Evolutionary conservation across 371 early-diverging fungal species (phyloP), one percentile per base, ranked within the genome.

Genomic region (Rhizopus arrhizus): DNA sequence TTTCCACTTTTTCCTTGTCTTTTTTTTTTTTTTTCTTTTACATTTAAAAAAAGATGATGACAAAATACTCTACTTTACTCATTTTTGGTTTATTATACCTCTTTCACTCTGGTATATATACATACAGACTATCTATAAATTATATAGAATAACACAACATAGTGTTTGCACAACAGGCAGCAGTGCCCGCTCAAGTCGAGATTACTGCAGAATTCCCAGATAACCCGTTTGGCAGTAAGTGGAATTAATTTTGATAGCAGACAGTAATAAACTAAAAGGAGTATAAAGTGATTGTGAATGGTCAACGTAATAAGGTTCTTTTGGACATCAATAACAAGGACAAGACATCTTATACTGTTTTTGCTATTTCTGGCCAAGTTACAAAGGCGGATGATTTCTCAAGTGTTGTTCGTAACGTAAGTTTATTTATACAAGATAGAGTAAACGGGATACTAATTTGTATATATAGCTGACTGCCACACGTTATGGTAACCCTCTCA

Each of bases 221-320:
- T 50, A 76, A 77, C 41, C 80, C 80, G 4, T 73, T 80, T 59
- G 77, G 77, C 34, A 58, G 80, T 80, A 77, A 68, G 80, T 69
- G 45, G 11, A 13, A 15, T 12, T 9, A 42, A 9, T 22, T 8
- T 42, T 43, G 40, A 5, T 13, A 38, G 13, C 11, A 48, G 31
- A 15, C 11, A 45, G 16, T 1, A 45, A 45, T n/a, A 15, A 29
- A 28, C 16, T 4, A 29, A 48, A 48, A 48, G 28, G 15, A 48
- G 8, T 43, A 0, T 6, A 1, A 64, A 80, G 80, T 76, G 50
- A 77, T 80, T 43, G 67, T 70, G 43, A 80, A 80, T 66, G 80
- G 80, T 45, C 77, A 80, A 55, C 69, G 72, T 46, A 80, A 80
- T 66, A 72, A 74, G 58, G 72, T 80, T 36, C 32, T 69, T 42